A percentile compares a stretch with the other conserved stretches of the same genome.
phyloP scores from a whole-genome alignment of 2,329 filamentous ascomycete species.

The Ophiostoma piceae region DNA sequence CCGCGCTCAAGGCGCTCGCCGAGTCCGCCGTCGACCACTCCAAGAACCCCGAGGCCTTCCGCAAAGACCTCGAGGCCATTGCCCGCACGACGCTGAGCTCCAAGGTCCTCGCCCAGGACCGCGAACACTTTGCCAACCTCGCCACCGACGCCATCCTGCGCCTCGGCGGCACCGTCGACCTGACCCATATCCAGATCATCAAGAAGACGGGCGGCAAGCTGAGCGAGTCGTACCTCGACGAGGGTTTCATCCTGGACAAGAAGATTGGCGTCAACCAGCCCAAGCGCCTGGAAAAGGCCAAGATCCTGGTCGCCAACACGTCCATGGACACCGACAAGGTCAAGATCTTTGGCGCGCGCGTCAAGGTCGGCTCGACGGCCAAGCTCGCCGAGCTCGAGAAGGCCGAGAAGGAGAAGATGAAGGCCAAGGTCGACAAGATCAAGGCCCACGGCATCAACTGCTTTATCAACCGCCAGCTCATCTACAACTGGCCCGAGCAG shows the following conservation, averaged over 20 bases:
- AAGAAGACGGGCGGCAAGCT: constrained; percentile 99
- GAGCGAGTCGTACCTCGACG: constrained; percentile 93
- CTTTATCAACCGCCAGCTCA: constrained; percentile 98
- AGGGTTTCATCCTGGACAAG: constrained; percentile 98
- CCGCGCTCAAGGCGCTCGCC: constrained; percentile 78
- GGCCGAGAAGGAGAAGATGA: constrained; percentile 99
- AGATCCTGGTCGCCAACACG: constrained; percentile 96
- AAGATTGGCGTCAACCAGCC: constrained; percentile 98
- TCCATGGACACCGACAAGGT: constrained; percentile 99
- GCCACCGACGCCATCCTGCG: constrained; percentile 88
- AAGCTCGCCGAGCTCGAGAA: constrained; percentile 98
- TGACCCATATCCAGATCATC: constrained; percentile 98
- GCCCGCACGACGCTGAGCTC: constrained; percentile 94
- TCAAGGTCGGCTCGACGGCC: constrained; percentile 93
- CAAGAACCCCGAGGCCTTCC: constrained; percentile 75
- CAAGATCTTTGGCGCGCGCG: constrained; percentile 96
- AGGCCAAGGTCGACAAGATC: constrained; percentile 97
- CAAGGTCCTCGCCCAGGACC: constrained; percentile 91
- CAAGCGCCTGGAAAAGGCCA: constrained; percentile 94
- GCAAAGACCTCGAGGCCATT: constrained; percentile 83
- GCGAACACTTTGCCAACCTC: constrained; percentile 82
- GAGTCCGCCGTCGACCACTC: constrained; percentile 85
- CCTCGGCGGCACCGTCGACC: constrained; percentile 82
- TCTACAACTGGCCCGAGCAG: constrained; percentile 99
- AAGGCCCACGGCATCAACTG: constrained; percentile 99